phyloP scores from a whole-genome alignment of 2,329 filamentous ascomycete species.

The Phymatotrichopsis omnivora region DNA sequence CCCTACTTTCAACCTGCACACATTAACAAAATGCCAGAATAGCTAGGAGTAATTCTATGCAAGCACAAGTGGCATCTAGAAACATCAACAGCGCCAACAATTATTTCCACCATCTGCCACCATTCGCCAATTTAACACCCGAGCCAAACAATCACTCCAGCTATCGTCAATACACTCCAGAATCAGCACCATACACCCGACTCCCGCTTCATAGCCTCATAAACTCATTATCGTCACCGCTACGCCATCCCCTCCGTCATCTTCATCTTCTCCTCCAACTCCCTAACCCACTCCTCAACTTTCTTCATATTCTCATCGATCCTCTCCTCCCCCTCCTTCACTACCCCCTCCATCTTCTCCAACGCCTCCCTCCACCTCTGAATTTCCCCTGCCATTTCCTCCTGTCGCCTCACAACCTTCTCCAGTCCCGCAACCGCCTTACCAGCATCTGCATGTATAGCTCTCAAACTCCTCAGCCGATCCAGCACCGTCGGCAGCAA shows the following conservation, averaged over 20 bases:
- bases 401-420: slow-evolving; percentile 66
- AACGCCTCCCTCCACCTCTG: slow-evolving; percentile 76
- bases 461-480: slow-evolving; percentile 68
- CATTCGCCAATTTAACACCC: too few species aligned
- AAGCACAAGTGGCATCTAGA: too few species aligned
- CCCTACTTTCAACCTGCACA: too few species aligned
- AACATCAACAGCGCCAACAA: too few species aligned
- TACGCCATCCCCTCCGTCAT: slow-evolving; percentile 37
- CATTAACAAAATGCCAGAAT: too few species aligned
- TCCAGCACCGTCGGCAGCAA: slow-evolving; percentile 78
- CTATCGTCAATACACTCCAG: too few species aligned
- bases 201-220: too few species aligned
- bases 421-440: slow-evolving; percentile 67
- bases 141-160: too few species aligned
- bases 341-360: slow-evolving; percentile 63
- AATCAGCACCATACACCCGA: too few species aligned
- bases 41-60: too few species aligned
- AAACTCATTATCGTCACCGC: too few species aligned
- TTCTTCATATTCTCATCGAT: slow-evolving; percentile 71
- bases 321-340: slow-evolving; percentile 57
- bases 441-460: slow-evolving; percentile 79
- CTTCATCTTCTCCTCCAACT: slow-evolving; percentile 66
- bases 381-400: slow-evolving; percentile 73
- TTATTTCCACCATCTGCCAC: too few species aligned
- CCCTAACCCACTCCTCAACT: slow-evolving; percentile 83